Evolutionary conservation across 2,329 filamentous ascomycete species (phyloP).

Genomic region (Neopestalotiopsis sp.): DNA sequence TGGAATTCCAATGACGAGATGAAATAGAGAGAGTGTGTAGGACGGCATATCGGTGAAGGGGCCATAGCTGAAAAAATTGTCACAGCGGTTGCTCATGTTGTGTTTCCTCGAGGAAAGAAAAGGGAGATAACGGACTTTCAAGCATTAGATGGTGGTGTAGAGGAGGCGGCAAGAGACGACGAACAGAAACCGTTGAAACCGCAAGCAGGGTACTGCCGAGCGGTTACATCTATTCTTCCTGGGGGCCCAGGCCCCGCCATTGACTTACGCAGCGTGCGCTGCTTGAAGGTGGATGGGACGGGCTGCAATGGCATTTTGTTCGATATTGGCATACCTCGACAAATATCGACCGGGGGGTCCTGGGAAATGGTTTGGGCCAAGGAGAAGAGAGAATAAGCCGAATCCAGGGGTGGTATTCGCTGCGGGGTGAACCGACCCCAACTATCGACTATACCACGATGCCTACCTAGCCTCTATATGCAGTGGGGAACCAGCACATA

Average conservation of each 20-base stretch:
- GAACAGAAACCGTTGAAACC: conserved; percentile 2
- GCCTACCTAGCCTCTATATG: neutral
- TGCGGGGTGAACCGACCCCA: neutral
- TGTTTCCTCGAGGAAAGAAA: neutral
- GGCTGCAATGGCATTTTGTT: neutral
- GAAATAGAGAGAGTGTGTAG: neutral
- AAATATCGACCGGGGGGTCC: neutral
- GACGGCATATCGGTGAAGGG: neutral
- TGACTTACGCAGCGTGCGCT: neutral
- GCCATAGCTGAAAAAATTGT: neutral
- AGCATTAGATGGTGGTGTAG: neutral
- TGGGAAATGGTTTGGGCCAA: neutral
- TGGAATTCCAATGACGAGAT: neutral
- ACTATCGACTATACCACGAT: conserved; percentile 11
- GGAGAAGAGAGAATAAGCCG: neutral
- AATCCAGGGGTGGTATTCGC: neutral
- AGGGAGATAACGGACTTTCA: neutral
- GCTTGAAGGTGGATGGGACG: neutral
- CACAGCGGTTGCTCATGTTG: neutral
- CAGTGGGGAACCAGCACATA: neutral
- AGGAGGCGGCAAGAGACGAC: neutral
- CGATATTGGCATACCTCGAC: neutral
- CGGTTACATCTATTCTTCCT: neutral
- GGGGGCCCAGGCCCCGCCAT: neutral
- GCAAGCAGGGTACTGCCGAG: neutral